Evolutionary conservation across 306 rosid genomes (phyloP).

Genomic region (Vigna unguiculata): DNA sequence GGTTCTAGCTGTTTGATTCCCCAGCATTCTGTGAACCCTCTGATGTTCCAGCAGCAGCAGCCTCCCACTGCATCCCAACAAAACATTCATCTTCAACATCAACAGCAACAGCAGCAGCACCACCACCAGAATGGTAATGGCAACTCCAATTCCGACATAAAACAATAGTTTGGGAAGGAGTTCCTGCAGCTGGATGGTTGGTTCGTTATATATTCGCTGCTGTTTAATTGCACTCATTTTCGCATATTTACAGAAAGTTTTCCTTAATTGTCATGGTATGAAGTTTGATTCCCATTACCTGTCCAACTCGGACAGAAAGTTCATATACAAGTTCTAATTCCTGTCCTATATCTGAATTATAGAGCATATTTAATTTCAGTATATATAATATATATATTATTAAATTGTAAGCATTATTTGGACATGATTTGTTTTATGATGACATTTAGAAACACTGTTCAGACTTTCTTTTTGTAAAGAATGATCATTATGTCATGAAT

Average conservation of each 20-base stretch:
- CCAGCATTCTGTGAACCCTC: constrained; percentile 62
- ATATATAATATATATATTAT: constrained; percentile 31
- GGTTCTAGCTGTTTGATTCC: constrained; percentile 63
- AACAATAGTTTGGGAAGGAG: constrained; percentile 50
- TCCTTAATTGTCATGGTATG: constrained; percentile 45
- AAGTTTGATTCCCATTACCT: constrained; percentile 46
- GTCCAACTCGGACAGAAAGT: constrained; percentile 55
- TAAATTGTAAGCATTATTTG: constrained; percentile 63
- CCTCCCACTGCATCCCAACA: constrained; percentile 49
- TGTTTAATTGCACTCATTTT: constrained; percentile 54
- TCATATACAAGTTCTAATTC: constrained; percentile 49
- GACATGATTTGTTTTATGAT: constrained; percentile 55
- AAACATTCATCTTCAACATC: constrained; percentile 64
- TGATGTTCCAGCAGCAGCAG: constrained; percentile 68
- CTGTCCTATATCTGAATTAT: constrained; percentile 47
- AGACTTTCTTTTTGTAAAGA: constrained; percentile 44
- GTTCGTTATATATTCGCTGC: constrained; percentile 25
- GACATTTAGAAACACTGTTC: constrained; percentile 41
- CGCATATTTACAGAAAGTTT: constrained; percentile 41
- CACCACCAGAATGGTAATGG: constrained; percentile 66
- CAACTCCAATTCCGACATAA: constrained; percentile 64
- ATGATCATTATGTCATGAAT: constrained; percentile 17
- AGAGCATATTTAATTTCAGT: constrained; percentile 53
- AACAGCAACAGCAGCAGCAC: constrained; percentile 53
- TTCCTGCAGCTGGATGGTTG: constrained; percentile 27